These are phyloP conservation scores for Verticillium nonalfalfae DNA, from an alignment of 2,329 filamentous ascomycete genomes.

Conservation along the genomic window DNA sequence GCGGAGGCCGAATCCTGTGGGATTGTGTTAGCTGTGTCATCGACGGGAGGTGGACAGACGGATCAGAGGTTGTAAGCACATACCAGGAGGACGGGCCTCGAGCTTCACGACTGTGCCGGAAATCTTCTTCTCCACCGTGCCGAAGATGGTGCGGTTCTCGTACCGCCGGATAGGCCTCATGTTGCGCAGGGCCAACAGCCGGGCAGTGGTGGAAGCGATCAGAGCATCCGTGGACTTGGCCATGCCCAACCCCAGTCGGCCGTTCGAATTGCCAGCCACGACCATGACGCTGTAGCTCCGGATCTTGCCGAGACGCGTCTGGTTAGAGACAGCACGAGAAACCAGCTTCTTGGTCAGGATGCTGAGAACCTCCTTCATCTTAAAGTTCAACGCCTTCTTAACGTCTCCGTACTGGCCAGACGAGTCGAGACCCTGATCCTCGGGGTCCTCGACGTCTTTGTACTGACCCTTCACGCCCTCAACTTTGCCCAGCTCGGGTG, in stretches of 20 bases:
- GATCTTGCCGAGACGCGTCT: slow-evolving; percentile 95
- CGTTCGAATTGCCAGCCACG: slow-evolving; percentile 81
- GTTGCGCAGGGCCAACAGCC: slow-evolving; percentile 78
- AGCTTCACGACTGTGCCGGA: slow-evolving; percentile 82
- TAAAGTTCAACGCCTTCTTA: slow-evolving; percentile 50
- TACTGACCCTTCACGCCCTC: slow-evolving; percentile 46
- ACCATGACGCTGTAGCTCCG: slow-evolving; percentile 67
- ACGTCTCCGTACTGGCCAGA: slow-evolving; percentile 42
- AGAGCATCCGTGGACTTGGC: slow-evolving; percentile 74
- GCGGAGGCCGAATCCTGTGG: slow-evolving; percentile 82
- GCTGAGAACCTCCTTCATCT: slow-evolving; percentile 40
- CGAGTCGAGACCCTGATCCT: slow-evolving; percentile 44
- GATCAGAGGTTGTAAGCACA: slow-evolving; percentile 19
- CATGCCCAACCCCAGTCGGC: slow-evolving; percentile 81
- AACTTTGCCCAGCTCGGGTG: slow-evolving; percentile 44
- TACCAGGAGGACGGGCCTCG: slow-evolving; percentile 81
- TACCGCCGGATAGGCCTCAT: slow-evolving; percentile 91
- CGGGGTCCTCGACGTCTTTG: slow-evolving; percentile 40
- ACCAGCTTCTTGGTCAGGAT: slow-evolving; percentile 70
- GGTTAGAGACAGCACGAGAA: slow-evolving; percentile 71
- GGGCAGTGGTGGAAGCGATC: slow-evolving; percentile 65
- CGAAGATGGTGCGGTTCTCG: slow-evolving; percentile 87
- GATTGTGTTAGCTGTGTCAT: slow-evolving; percentile 2
- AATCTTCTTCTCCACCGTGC: slow-evolving; percentile 76
- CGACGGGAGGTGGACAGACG: not conserved